Conservation (phyloP, 1,139 yeast species). For the Yamadazyma jaroonii region DNA sequence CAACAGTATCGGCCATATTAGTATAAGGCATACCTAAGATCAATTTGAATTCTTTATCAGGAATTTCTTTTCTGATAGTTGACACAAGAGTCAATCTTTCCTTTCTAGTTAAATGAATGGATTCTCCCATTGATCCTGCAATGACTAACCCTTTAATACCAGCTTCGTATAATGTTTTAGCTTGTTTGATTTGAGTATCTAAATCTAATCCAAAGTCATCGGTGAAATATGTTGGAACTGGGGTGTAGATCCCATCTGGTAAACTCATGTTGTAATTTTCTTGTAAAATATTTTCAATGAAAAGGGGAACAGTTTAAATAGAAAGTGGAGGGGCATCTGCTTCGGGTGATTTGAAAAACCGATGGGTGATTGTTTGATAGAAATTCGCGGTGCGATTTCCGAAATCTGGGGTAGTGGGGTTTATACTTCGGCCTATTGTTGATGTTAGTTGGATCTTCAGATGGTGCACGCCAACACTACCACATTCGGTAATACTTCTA, state of each 20-base stretch:
- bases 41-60: constrained; percentile 25
- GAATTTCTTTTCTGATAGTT: constrained; percentile 22
- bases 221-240: constrained; percentile 49
- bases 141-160: constrained; percentile 48
- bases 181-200: constrained; percentile 43
- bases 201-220: constrained; percentile 36
- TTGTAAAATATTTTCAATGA: no score
- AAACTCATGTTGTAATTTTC: constrained; percentile 1
- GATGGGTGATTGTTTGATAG: no score
- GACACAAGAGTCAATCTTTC: constrained; percentile 31
- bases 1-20: constrained; percentile 27
- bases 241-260: constrained; percentile 42
- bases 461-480: no score
- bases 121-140: constrained; percentile 49
- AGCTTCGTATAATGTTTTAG: constrained; percentile 32
- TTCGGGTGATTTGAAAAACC: neutral
- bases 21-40: constrained; percentile 36
- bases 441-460: no score
- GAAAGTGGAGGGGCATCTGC: neutral
- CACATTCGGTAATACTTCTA: no score
- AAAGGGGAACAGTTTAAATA: no score
- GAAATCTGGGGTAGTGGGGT: neutral
- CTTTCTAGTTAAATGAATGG: constrained; percentile 30
- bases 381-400: neutral
- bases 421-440: no score